Conservation (phyloP, 2,329 filamentous ascomycete species). For the Aspergillus texensis region DNA sequence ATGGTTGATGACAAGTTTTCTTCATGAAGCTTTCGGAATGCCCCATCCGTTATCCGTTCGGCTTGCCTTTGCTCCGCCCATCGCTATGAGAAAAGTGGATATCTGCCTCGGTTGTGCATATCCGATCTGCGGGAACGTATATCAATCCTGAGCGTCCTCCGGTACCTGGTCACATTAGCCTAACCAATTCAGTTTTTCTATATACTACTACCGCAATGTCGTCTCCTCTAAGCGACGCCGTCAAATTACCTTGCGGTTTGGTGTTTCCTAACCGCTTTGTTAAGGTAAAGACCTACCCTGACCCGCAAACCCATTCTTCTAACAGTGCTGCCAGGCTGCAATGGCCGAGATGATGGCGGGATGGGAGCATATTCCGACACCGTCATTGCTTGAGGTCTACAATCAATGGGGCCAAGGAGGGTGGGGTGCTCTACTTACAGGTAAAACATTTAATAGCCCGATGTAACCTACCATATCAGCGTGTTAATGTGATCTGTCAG, state of each 20-base stretch:
- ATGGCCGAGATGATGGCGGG: constrained; percentile 50
- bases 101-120: neutral
- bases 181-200: neutral
- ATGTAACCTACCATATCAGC: neutral
- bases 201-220: constrained; percentile 15
- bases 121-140: neutral
- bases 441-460: constrained; percentile 22
- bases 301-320: neutral
- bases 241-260: constrained; percentile 59
- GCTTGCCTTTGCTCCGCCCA: neutral
- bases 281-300: constrained; percentile 33
- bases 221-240: constrained; percentile 41
- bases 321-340: constrained; percentile 42
- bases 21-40: neutral
- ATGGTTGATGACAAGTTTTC: neutral
- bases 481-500: constrained; percentile 13
- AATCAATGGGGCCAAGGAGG: constrained; percentile 51
- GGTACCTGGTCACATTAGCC: neutral
- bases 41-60: neutral
- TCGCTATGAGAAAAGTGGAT: neutral
- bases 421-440: constrained; percentile 49
- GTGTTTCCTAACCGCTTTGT: constrained; percentile 58
- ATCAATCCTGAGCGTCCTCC: neutral
- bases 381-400: constrained; percentile 52
- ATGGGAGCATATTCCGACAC: constrained; percentile 48